These are phyloP conservation scores for Phalaenopsis equestris DNA, from an alignment of 106 monocot species.

Conservation along the genomic window DNA sequence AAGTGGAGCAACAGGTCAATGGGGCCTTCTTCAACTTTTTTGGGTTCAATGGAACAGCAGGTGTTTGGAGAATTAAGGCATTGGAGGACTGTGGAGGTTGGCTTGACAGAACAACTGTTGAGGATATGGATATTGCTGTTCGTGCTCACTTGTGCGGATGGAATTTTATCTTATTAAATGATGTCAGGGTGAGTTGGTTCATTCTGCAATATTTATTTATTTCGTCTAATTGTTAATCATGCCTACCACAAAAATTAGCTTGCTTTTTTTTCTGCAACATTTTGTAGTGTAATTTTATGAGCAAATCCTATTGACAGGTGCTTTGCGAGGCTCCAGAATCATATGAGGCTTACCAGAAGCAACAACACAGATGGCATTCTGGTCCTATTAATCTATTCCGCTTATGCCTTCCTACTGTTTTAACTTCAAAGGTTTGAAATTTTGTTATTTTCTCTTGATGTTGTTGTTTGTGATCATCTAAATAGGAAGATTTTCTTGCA, in stretches of 20 bases:
- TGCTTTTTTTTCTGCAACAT: background rate
- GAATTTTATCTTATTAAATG: conserved; percentile 38
- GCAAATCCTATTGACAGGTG: conserved; percentile 9
- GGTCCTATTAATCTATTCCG: conserved; percentile 26
- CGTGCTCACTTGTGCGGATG: conserved; percentile 37
- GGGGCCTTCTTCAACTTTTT: conserved; percentile 25
- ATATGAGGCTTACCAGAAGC: conserved; percentile 17
- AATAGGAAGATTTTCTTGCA: background rate
- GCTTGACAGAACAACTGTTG: conserved; percentile 37
- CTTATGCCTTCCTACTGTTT: conserved; percentile 19
- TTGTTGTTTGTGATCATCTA: background rate
- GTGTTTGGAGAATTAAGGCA: conserved; percentile 39
- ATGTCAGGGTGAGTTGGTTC: conserved; percentile 24
- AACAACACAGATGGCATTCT: conserved; percentile 28
- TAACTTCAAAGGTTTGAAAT: conserved; percentile 18
- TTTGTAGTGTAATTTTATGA: background rate
- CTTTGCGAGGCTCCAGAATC: conserved; percentile 24
- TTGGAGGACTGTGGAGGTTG: conserved; percentile 40
- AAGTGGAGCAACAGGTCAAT: conserved; percentile 38
- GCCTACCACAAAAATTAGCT: no score
- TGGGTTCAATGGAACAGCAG: conserved; percentile 33
- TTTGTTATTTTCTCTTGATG: background rate
- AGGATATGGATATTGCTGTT: conserved; percentile 23
- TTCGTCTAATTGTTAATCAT: no score
- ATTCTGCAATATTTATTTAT: no score